Base-by-base conservation (phyloP, 1,284 basidiomycete genomes). In the Leccinum variabile region DNA sequence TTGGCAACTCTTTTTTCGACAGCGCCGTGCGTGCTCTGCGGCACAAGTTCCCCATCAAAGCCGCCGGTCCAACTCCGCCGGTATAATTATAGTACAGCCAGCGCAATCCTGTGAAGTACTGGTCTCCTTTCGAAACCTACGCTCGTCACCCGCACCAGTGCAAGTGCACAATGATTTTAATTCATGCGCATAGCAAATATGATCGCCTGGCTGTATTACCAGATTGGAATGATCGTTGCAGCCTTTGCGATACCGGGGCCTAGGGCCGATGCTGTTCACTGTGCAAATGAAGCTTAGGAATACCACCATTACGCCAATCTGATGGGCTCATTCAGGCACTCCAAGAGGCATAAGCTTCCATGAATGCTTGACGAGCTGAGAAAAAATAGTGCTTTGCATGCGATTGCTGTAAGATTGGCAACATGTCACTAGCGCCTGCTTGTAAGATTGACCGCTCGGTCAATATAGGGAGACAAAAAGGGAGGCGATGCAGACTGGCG, bases 181-280 rank as follows among this genome's bases (percentile, higher is more conserved):
- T 63, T 39, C 18, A 25, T 5, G 46, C 22, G 44, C 67, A 68
- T 49, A 64, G 65, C 59, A 44, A 59, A 54, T 30, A 39, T 57
- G 64, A 68, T 58, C 57, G 18, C 44, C 44, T 22, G 10, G 9
- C n/a, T 18, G 41, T 18, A 46, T 44, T 44, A n/a, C 16, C 41
- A 10, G 41, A 39, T 35, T 55, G 39, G 41, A 39, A 33, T 37
- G 60, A 56, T 55, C 22, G 41, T 30, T 62, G 60, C n/a, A 54
- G 35, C 39, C 37, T 10, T 33, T 33, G 9, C 32, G 37, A 39
- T 39, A 46, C 44, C 18, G 18, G 35, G 13, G 22, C 22, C n/a
- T n/a, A 4, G 5, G 35, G 35, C 13, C 16, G 16, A 41, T 41
- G 39, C 16, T 9, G 41, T n/a, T 41, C n/a, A 41, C 22, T 22